Evolutionary conservation across 257 asterid species (phyloP), one percentile per base, ranked within the genome.

Genomic region (Haberlea rhodopensis): DNA sequence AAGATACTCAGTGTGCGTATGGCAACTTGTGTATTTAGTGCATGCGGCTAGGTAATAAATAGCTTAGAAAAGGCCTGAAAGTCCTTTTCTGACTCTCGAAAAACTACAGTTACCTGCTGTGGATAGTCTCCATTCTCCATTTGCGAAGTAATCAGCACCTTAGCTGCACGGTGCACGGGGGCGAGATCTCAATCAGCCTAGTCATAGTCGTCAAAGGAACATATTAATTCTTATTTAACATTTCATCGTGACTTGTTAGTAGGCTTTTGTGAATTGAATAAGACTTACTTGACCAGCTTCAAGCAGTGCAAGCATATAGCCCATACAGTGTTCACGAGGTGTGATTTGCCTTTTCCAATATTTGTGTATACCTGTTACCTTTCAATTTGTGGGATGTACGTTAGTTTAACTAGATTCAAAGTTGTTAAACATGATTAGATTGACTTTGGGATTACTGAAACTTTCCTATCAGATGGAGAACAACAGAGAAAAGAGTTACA

Each of bases 101-200:
- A 31, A 1, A n/a, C n/a, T 8, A 2, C 2, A 8, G 2, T 53
- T 76, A 88, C 96, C 95, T 89, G 92, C 63, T 89, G 95, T 11
- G 92, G 96, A 52, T 82, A 86, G 74, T 89, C 96, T 26, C 95
- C 95, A 34, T 75, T 82, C 53, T 65, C 79, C 90, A 82, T 82
- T 70, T 89, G 92, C n/a, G 90, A 79, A 68, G 82, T 81, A 57
- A 86, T 43, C 56, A 89, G 69, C 70, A 84, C 65, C 67, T 76
- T 82, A 54, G 88, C 92, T 34, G 87, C 96, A 18, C 73, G 80
- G 37, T 86, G 89, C 64, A 89, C 73, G 23, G 96, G 92, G 28
- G 27, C 52, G 1, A 83, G 70, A 52, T 87, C 87, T 55, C 94
- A 79, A 37, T 71, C 68, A 0, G 73, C 92, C 96, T 88, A 63